A percentile compares a stretch with the other conserved stretches of the same genome.
Conservation (phyloP, 1,284 basidiomycete genomes). For the Jaminaea rosea region DNA sequence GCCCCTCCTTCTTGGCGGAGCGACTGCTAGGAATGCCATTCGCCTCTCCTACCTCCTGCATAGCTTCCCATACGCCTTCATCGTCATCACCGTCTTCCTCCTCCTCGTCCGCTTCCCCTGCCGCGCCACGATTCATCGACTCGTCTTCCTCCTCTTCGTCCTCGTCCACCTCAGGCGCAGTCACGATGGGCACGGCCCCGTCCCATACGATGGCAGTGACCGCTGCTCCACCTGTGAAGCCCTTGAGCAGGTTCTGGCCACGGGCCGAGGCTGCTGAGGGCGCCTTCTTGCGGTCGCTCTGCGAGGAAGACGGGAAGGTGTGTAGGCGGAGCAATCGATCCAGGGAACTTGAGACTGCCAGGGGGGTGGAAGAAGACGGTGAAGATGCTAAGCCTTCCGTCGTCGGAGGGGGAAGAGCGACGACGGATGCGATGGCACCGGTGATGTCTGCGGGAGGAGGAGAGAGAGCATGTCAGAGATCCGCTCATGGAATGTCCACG, state of each 20-base stretch:
- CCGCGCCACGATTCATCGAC: too few species aligned
- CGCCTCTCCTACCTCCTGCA: conserved; percentile 14
- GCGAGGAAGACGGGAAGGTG: background rate
- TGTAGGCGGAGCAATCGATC: conserved; percentile 6
- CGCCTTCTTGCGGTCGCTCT: conserved; percentile 6
- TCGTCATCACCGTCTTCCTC: conserved; percentile 16
- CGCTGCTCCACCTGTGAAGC: conserved; percentile 3
- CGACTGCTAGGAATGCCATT: too few species aligned
- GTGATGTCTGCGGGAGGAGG: conserved; percentile 1
- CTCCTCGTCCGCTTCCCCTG: background rate
- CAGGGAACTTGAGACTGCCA: background rate
- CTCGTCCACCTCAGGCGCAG: background rate
- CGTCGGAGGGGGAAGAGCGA: background rate
- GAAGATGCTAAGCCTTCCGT: background rate
- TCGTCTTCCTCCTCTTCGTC: conserved; percentile 3
- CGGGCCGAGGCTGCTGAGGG: background rate
- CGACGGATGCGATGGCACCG: conserved; percentile 4
- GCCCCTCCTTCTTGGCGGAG: too few species aligned
- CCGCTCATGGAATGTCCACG: background rate
- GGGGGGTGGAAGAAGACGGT: background rate
- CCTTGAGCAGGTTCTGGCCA: conserved; percentile 13
- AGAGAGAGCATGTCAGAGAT: background rate
- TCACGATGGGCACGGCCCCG: conserved; percentile 10
- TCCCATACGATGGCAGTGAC: conserved; percentile 21
- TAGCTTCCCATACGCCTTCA: conserved; percentile 18